phyloP scores from a whole-genome alignment of 2,329 filamentous ascomycete genomes.

The Calonectria fujianensis region DNA sequence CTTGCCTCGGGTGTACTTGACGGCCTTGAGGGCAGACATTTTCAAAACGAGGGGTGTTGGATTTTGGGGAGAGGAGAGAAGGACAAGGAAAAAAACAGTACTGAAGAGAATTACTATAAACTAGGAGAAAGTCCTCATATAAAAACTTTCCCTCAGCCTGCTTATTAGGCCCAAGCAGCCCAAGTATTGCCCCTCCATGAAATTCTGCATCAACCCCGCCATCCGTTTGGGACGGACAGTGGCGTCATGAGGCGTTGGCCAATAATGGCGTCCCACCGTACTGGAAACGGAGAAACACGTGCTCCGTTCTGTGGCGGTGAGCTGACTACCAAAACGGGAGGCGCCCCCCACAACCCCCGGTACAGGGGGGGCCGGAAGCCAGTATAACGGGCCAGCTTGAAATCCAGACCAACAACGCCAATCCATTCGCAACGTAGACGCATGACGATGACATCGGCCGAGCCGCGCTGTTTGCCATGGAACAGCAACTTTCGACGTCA shows the following conservation, averaged over 20 bases:
- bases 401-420: constrained; percentile 40
- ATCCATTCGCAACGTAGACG: constrained; percentile 46
- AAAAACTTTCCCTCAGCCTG: constrained; percentile 16
- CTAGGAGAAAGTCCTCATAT: constrained; percentile 28
- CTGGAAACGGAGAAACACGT: constrained; percentile 54
- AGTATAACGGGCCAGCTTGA: constrained; percentile 51
- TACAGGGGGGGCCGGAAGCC: constrained; percentile 41
- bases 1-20: constrained; percentile 83
- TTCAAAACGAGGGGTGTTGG: background rate
- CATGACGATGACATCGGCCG: constrained; percentile 57
- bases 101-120: background rate
- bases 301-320: constrained; percentile 54
- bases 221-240: constrained; percentile 44
- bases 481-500: constrained; percentile 81
- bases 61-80: background rate
- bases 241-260: constrained; percentile 46
- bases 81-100: constrained; percentile 20
- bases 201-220: constrained; percentile 60
- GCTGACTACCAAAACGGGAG: constrained; percentile 49
- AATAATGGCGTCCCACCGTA: constrained; percentile 51
- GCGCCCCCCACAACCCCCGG: constrained; percentile 24
- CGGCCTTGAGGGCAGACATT: constrained; percentile 82
- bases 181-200: constrained; percentile 55
- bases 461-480: constrained; percentile 68
- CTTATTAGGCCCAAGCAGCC: background rate